Base-by-base conservation (phyloP, 2,329 filamentous ascomycete genomes). In the Ceratocystis harringtonii region DNA sequence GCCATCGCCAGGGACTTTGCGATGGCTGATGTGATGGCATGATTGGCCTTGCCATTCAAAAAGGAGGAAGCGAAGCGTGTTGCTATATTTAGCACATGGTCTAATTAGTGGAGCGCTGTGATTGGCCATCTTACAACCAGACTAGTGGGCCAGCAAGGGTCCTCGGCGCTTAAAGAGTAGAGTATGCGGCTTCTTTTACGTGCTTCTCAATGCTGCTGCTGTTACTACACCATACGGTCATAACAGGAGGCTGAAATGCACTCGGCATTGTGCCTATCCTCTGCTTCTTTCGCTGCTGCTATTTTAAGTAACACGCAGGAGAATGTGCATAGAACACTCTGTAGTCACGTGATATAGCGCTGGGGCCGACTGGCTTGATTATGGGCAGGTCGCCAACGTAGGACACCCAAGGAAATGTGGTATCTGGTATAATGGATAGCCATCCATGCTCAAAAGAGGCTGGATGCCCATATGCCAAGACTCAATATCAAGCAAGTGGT, bases 101-200 rank as follows among this genome's bases (percentile, higher is more conserved):
- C 30, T 5, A 58, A n/a, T 36, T 19, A 58, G 25, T 50, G 2
- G n/a, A 8, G 7, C 45, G 44, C 61, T 62, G 44, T 50, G 22
- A 62, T 62, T 62, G 61, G 61, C 7, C 32, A 17, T 2, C 19
- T 19, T 5, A 17, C 15, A 5, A 8, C 30, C 12, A n/a, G 43
- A 48, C 43, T 15, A 15, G 61, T 48, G 61, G 61, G 6, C 25
- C 61, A 3, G 5, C 61, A 50, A 32, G 61, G 61, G 61, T 62
- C 10, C 25, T 62, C 41, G 61, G 61, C 61, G 61, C 61, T 62
- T 62, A 62, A 7, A 62, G 28, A 19, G 52, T 1, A 36, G 8
- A 36, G 52, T 8, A n/a, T 48, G 17, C 15, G 43, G 15, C 17
- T 52, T 52, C 48, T 52, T 28, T 12, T 28, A 4, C 48, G 12